Conservation (phyloP, 1,139 yeast genomes). For the Taphrina flavorubra region DNA sequence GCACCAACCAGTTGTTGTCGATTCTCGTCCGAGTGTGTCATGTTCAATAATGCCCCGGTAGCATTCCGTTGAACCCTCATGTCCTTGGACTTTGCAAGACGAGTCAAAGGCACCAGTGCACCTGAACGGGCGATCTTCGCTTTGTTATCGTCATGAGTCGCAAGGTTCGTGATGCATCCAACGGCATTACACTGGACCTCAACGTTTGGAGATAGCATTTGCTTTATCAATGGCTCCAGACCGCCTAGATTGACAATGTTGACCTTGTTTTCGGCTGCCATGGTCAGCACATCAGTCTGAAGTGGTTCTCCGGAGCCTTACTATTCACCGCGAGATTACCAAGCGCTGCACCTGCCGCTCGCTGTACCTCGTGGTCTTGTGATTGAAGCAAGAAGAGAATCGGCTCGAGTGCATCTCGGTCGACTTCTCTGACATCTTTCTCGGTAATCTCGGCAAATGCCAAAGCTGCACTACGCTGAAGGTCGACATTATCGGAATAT, state of each 20-base stretch:
- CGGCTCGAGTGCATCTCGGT: slow-evolving; percentile 90
- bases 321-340: slow-evolving; percentile 95
- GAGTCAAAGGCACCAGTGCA: slow-evolving; percentile 92
- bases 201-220: slow-evolving; percentile 95
- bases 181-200: slow-evolving; percentile 99
- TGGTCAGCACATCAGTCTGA: background rate
- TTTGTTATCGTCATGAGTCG: slow-evolving; percentile 98
- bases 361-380: slow-evolving; percentile 89
- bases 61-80: slow-evolving; percentile 97
- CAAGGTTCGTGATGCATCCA: slow-evolving; percentile 96
- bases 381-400: slow-evolving; percentile 84
- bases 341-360: slow-evolving; percentile 98
- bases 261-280: slow-evolving; percentile 74
- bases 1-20: slow-evolving; percentile 96
- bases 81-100: slow-evolving; percentile 90
- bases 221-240: slow-evolving; percentile 90
- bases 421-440: slow-evolving; percentile 88
- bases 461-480: slow-evolving; percentile 95
- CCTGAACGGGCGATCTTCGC: slow-evolving; percentile 95
- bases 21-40: slow-evolving; percentile 98
- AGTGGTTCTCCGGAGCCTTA: background rate
- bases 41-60: slow-evolving; percentile 93
- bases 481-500: slow-evolving; percentile 89
- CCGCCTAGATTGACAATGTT: slow-evolving; percentile 98
- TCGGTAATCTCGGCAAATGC: slow-evolving; percentile 99